These are phyloP conservation scores for Paecilomyces dactylethromorphus DNA, from an alignment of 2,329 filamentous ascomycete genomes.

Conservation along the genomic window DNA sequence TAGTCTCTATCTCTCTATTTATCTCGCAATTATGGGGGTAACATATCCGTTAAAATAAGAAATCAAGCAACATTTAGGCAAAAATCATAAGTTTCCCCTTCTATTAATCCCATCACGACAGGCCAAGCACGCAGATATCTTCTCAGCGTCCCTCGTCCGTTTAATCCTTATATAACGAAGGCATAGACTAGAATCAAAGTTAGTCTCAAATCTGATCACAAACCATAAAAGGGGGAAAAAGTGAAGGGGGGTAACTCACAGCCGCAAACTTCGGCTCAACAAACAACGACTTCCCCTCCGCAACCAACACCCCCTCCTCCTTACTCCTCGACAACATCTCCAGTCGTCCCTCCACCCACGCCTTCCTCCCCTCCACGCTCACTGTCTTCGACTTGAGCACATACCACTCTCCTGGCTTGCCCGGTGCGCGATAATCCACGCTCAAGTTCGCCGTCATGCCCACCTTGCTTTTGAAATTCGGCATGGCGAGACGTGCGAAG, in stretches of 20 bases:
- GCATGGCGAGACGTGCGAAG: slow-evolving; percentile 28
- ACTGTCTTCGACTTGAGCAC: slow-evolving; percentile 25
- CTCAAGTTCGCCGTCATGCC: slow-evolving; percentile 33
- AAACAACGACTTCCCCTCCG: slow-evolving; percentile 32
- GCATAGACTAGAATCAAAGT: slow-evolving; percentile 21
- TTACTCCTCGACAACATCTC: slow-evolving; percentile 8
- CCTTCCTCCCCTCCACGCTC: slow-evolving; percentile 29
- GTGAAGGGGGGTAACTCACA: slow-evolving; percentile 15
- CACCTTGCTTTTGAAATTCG: slow-evolving; percentile 22
- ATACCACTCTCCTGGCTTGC: slow-evolving; percentile 24
- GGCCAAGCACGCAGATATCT: background rate
- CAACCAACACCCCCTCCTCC: slow-evolving; percentile 21
- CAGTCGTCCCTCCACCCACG: slow-evolving; percentile 26
- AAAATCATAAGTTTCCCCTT: background rate
- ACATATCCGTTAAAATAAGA: background rate
- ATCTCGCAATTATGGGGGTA: background rate
- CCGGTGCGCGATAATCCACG: slow-evolving; percentile 28
- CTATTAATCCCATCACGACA: background rate
- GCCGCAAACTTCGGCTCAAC: slow-evolving; percentile 31
- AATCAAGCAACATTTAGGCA: background rate
- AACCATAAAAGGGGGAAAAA: background rate
- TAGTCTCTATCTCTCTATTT: slow-evolving; percentile 2
- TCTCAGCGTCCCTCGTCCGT: background rate
- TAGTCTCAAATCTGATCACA: background rate
- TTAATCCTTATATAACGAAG: slow-evolving; percentile 20